Evolutionary conservation across 495 filamentous ascomycete genomes (phyloP).

Genomic region (Aspergillus kassunensis): DNA sequence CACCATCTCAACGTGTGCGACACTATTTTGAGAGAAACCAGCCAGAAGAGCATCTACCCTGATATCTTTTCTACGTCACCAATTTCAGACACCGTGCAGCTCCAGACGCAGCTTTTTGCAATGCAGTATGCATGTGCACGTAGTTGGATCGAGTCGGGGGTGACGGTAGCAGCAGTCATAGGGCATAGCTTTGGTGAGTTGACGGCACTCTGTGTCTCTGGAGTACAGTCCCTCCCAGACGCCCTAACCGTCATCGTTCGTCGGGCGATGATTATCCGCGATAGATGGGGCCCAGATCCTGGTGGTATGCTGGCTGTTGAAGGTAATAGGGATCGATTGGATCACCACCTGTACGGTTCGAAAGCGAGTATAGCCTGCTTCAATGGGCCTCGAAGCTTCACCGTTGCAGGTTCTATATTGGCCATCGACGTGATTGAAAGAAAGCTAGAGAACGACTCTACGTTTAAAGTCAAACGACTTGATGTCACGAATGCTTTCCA

Average conservation of each 20-base stretch:
- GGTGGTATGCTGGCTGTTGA: slow-evolving; percentile 52
- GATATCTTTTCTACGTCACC: slow-evolving; percentile 42
- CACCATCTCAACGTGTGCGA: slow-evolving; percentile 31
- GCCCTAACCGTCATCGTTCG: slow-evolving; percentile 38
- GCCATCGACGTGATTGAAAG: slow-evolving; percentile 27
- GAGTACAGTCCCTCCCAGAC: slow-evolving; percentile 29
- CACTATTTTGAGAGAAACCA: slow-evolving; percentile 15
- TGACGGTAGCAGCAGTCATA: slow-evolving; percentile 30
- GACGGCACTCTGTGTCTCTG: slow-evolving; percentile 39
- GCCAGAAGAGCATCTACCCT: slow-evolving; percentile 40
- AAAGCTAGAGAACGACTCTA: neutral
- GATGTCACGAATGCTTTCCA: slow-evolving; percentile 53
- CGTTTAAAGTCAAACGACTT: slow-evolving; percentile 35
- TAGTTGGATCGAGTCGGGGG: slow-evolving; percentile 46
- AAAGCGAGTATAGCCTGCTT: slow-evolving; percentile 44
- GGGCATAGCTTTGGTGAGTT: slow-evolving; percentile 53
- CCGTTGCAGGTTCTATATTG: slow-evolving; percentile 37
- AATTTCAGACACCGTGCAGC: slow-evolving; percentile 32
- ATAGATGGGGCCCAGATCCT: slow-evolving; percentile 42
- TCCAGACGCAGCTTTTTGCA: slow-evolving; percentile 46
- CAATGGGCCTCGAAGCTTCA: slow-evolving; percentile 46
- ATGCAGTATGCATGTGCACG: slow-evolving; percentile 46
- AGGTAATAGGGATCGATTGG: slow-evolving; percentile 22
- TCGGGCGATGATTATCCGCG: slow-evolving; percentile 42
- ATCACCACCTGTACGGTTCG: neutral